Base-by-base conservation (phyloP, 2,329 filamentous ascomycete genomes). In the Monosporascus sp. region DNA sequence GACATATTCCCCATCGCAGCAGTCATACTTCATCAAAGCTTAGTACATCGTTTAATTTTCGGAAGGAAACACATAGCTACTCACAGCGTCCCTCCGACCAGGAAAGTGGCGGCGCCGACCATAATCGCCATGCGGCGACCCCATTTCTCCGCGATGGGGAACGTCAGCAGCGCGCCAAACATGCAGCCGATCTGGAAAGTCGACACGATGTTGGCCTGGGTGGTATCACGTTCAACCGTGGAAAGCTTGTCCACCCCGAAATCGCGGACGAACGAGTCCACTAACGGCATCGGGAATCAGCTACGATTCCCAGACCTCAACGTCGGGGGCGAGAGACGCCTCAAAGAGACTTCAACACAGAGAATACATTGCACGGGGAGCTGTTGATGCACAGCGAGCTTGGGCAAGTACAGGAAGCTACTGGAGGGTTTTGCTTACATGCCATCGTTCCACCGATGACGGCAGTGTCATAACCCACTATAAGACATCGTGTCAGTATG, bases 131-230 rank as follows among this genome's bases (percentile, higher is more conserved):
- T 68, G 54, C 75, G 74, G 37, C 80, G 73, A n/a, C 80, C 80
- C 47, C 81, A 72, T 17, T 72, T 70, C 55, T 83, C 80, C 70
- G 81, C 80, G 9, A 78, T 77, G 27, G 80, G 69, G 18, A 78
- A 79, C 52, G 75, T 78, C 66, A 78, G 75, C 24, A 82, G 68
- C 31, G 77, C 72, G 6, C 79, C 79, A 58, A 82, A 77, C 27
- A 79, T 72, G 52, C 78, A 79, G n/a, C 79, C 80, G 4, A 78
- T 79, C 11, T 75, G 77, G 58, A 82, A 82, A 3, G 78, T 80
- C 55, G 53, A 63, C 58, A 68, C 66, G 38, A 70, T 70, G 52
- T 69, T 69, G 18, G 57, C 68, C 55, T 68, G 66, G 22, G 68
- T 59, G 5, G 63, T 69, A 48, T 70, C 68, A 14, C 65, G 60